Evolutionary conservation across 306 rosid species (phyloP), one percentile per base, ranked within the genome.

Genomic region (Casuarina cunninghamiana): DNA sequence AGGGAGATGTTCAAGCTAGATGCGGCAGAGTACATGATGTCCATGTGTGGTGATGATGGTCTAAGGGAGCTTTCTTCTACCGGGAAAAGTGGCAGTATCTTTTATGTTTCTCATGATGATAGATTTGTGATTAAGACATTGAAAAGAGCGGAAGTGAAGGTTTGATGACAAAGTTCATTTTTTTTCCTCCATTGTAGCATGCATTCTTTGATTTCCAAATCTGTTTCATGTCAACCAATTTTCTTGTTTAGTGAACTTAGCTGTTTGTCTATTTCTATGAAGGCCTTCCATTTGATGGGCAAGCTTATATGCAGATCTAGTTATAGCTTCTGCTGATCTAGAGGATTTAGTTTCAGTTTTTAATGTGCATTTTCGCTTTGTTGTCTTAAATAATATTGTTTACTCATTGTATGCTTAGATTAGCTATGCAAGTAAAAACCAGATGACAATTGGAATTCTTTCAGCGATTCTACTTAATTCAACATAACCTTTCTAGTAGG

Each of bases 21-120:
- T 85, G 96, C 99, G 17, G 97, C 99, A 41, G 98, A 91, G 73
- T 96, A 96, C 90, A 93, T 96, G 99, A 93, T 96, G 98, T 96
- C 99, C 69, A 93, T 93, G 83, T 96, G 99, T 78, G 96, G 96
- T 26, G 96, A 93, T 74, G 82, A 81, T 83, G 97, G 98, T 81
- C 84, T 96, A 67, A 88, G 92, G 79, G 99, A 93, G 82, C 89
- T 93, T 77, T 75, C 96, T 69, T 96, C 99, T 71, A 86, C 98
- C 0, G 99, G 99, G 70, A 96, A 96, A 87, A 96, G 99, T 90
- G 99, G 99, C 87, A 96, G 99, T 87, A 84, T 96, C 82, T 96
- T 96, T 87, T 96, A 82, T 84, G 91, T 95, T 76, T 96, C 99
- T 75, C 96, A 91, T 55, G 99, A 96, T 75, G 99, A 93, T 78